Evolutionary conservation across 495 filamentous ascomycete genomes (phyloP), one percentile per base, ranked within the genome.

Genomic region (Thermothielavioides terrestris): DNA sequence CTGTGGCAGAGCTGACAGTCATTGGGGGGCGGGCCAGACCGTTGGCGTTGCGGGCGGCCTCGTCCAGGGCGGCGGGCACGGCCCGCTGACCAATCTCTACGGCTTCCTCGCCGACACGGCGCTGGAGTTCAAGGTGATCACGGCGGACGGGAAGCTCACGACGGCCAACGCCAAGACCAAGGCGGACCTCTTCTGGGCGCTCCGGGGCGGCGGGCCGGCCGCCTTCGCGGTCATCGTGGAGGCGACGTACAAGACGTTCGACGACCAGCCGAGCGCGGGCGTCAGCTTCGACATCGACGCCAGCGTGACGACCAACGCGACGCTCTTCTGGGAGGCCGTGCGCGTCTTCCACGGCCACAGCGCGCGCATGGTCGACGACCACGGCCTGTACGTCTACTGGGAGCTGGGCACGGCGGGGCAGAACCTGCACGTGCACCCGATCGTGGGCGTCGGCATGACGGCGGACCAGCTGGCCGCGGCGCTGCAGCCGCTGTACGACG

Each of bases 171-270:
- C 72, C 10, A 54, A 65, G 12, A 65, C 62, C 28, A 71, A 84
- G 49, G 50, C 75, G 0, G 82, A 85, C 35, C 74, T 84, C 9
- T 86, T 82, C 70, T 84, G 75, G 81, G 82, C 80, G 2, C 65
- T 84, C 1, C 71, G 69, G 31, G 82, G 81, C 12, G 81, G 81
- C 11, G 81, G 79, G 9, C 77, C 70, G 4, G 73, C 76, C 1
- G 68, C 77, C 6, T 83, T 73, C 38, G 82, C 68, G 5, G 70
- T 83, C 21, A 77, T 84, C 15, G 66, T 71, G 35, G 75, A 74
- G 22, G 64, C 70, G 4, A 74, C 71, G 6, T 66, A 75, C 47
- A 77, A 75, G 55, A 74, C 67, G 31, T 73, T 71, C 48, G 53
- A 55, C 35, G 74, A 75, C 30, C 57, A 66, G 10, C 61, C 64